Evolutionary conservation across 345 rosid species (phyloP).

Genomic region (Moricandia arvensis): DNA sequence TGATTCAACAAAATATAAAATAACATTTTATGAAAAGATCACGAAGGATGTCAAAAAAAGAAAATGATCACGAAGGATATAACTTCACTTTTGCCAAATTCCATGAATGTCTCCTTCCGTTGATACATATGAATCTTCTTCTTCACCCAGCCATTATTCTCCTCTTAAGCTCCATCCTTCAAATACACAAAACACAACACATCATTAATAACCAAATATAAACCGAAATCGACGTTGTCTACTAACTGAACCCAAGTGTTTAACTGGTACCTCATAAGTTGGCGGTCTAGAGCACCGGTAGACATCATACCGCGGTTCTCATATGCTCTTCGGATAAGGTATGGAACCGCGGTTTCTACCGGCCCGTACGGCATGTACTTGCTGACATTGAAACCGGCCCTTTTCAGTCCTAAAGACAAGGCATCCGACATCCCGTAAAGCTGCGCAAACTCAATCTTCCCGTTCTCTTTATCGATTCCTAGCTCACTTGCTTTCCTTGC

Average conservation of each 20-base stretch:
- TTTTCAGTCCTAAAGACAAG: slow-evolving; percentile 60
- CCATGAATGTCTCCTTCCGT: slow-evolving; percentile 3
- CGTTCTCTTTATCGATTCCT: slow-evolving; percentile 50
- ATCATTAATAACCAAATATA: neutral
- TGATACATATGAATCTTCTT: slow-evolving; percentile 8
- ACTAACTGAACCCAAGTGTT: too few relatives aligned
- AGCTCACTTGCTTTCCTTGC: slow-evolving; percentile 58
- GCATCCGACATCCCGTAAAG: slow-evolving; percentile 88
- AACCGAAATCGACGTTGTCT: neutral
- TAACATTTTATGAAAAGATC: neutral
- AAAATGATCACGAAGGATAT: neutral
- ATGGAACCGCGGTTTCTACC: slow-evolving; percentile 66
- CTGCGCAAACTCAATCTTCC: slow-evolving; percentile 77
- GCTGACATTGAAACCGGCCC: slow-evolving; percentile 83
- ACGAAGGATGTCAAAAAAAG: too few relatives aligned
- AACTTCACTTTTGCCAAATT: neutral
- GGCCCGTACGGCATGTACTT: slow-evolving; percentile 87
- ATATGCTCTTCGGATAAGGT: slow-evolving; percentile 81
- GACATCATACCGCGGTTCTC: slow-evolving; percentile 84
- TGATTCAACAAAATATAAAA: neutral
- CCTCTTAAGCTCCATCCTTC: slow-evolving; percentile 72
- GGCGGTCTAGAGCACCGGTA: slow-evolving; percentile 61
- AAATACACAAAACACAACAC: slow-evolving; percentile 5
- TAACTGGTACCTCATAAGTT: slow-evolving; percentile 54
- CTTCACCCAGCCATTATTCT: slow-evolving; percentile 46